Evolutionary conservation across 768 basidiomycete genomes (phyloP), one percentile per base, ranked within the genome.

Genomic region (Leccinellum rugosiceps): DNA sequence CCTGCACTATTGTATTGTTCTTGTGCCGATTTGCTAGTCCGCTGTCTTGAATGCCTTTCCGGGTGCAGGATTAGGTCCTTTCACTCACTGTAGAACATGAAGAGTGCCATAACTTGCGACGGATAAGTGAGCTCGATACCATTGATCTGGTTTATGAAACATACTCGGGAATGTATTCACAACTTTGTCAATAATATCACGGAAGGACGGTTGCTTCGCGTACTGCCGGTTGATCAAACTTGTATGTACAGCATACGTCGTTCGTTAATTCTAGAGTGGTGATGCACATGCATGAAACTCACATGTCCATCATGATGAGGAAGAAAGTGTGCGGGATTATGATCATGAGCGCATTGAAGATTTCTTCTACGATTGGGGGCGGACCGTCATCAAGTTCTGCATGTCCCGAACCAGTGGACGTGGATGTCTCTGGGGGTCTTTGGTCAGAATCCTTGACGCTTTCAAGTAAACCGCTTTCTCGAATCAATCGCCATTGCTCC

Each of bases 271-370:
- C 45, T 30, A 34, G 19, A 28, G 52, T 13, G 44, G 54, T 34
- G 50, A 55, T 34, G 52, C 43, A 32, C 31, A n/a, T 34, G 31
- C 17, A 15, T 46, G 10, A 56, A 19, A 75, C 89, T 65, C 68
- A 94, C 92, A 93, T 88, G 67, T 92, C 86, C 89, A 94, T 91
- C 76, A 92, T 74, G 15, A 92, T 65, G 38, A 92, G 76, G 50
- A 92, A 74, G 66, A 86, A 92, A 3, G 83, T 83, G 64, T 88
- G 83, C 0, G 92, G 92, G 32, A 88, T 85, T 55, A 92, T 81
- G 53, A 87, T 73, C 19, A 88, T 70, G 17, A 80, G 61, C 10
- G 88, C 76, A 60, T 84, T 80, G 70, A 92, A 85, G 38, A 92
- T 77, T 74, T 92, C 90, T 58, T 88, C 87, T 7, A 76, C 77